A percentile compares a stretch with the other conserved stretches of the same genome.
Evolutionary conservation across 2,329 filamentous ascomycete genomes (phyloP).

Genomic region (Aphanoascus verrucosus): DNA sequence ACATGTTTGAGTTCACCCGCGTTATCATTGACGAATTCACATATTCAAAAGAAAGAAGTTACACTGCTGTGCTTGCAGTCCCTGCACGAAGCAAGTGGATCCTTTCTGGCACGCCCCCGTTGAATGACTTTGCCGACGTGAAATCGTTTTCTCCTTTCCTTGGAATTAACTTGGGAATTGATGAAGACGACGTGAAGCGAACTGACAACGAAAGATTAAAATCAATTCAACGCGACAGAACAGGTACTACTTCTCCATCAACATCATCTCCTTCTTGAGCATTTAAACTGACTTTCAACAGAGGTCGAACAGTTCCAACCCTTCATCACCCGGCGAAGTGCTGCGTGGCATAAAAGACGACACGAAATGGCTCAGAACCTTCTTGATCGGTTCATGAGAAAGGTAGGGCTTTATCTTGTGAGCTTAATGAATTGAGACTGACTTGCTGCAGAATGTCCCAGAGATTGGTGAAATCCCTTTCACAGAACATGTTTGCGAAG

Average conservation of each 20-base stretch:
- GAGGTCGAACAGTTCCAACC: conserved; percentile 47
- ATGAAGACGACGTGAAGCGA: conserved; percentile 39
- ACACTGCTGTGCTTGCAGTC: conserved; percentile 37
- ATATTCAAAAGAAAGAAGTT: conserved; percentile 39
- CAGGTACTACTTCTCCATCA: conserved; percentile 24
- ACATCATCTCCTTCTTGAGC: conserved; percentile 2
- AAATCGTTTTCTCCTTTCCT: conserved; percentile 49
- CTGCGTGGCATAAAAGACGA: conserved; percentile 43
- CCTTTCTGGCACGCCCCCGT: conserved; percentile 51
- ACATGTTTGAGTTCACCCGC: conserved; percentile 51
- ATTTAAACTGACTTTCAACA: conserved; percentile 19
- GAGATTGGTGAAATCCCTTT: conserved; percentile 38
- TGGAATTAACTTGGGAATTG: conserved; percentile 44
- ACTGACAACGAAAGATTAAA: conserved; percentile 40
- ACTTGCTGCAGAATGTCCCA: conserved; percentile 29
- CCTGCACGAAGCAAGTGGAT: conserved; percentile 48
- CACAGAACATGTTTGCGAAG: conserved; percentile 35
- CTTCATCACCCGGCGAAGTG: conserved; percentile 41
- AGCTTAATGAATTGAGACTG: conserved; percentile 1
- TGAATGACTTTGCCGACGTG: conserved; percentile 49
- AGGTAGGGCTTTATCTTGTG: conserved; percentile 20
- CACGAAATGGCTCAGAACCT: conserved; percentile 46
- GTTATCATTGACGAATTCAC: conserved; percentile 57
- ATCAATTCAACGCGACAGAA: conserved; percentile 34
- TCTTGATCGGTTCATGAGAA: conserved; percentile 43